Evolutionary conservation across 768 basidiomycete species (phyloP).

Genomic region (Paxillus ammoniavirescens): DNA sequence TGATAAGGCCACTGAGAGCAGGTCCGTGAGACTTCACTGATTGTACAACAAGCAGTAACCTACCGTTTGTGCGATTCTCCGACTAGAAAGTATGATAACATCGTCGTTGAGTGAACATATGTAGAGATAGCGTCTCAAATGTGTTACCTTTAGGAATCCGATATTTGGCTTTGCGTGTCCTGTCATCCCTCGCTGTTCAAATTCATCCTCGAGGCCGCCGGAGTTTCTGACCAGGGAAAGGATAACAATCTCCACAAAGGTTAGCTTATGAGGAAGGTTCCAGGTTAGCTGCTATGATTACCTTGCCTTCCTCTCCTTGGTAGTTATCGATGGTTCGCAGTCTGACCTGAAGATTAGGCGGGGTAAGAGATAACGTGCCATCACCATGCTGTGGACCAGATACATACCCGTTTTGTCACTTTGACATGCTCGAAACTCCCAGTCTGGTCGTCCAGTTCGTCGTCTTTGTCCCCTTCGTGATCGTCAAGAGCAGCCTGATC

Average conservation of each 20-base stretch:
- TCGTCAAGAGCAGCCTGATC: slow-evolving; percentile 62
- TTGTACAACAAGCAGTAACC: neutral
- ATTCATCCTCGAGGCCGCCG: slow-evolving; percentile 43
- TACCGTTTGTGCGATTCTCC: slow-evolving; percentile 54
- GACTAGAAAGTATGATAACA: slow-evolving; percentile 35
- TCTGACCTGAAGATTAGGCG: slow-evolving; percentile 44
- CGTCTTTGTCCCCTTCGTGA: slow-evolving; percentile 43
- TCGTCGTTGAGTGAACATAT: neutral
- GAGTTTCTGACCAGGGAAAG: slow-evolving; percentile 73
- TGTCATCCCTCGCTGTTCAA: slow-evolving; percentile 13
- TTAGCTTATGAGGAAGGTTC: neutral
- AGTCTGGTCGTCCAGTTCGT: slow-evolving; percentile 22
- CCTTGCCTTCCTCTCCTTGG: slow-evolving; percentile 72
- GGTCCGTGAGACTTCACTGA: neutral
- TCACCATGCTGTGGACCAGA: neutral
- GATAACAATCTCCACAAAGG: slow-evolving; percentile 54
- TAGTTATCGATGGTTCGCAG: slow-evolving; percentile 77
- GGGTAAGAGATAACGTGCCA: neutral
- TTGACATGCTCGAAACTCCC: slow-evolving; percentile 43
- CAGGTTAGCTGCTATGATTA: slow-evolving; percentile 16
- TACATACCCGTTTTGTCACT: slow-evolving; percentile 52
- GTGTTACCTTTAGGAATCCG: slow-evolving; percentile 68
- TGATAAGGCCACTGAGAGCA: slow-evolving; percentile 58
- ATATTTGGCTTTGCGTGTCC: slow-evolving; percentile 40
- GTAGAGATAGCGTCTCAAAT: neutral